Percentiles rank a stretch among this genome's conserved stretches.
These are phyloP conservation scores for Rubroboletus pulcherrimus DNA, from an alignment of 768 basidiomycete species.

Conservation along the genomic window DNA sequence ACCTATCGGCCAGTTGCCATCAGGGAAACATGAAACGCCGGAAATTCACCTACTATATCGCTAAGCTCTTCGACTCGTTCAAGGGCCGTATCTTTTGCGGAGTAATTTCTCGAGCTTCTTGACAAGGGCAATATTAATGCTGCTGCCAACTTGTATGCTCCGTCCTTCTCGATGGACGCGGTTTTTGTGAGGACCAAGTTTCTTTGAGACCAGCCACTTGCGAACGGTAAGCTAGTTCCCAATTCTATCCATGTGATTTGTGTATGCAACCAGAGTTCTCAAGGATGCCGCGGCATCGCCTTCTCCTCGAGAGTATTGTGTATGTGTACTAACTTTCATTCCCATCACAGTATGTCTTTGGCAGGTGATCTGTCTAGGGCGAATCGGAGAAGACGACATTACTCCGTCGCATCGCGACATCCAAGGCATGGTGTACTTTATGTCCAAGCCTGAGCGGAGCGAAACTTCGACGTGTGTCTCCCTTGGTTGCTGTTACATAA, in stretches of 20 bases:
- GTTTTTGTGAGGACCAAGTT: neutral
- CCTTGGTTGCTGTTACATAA: neutral
- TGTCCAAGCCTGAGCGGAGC: neutral
- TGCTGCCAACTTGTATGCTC: neutral
- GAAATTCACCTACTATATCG: slow-evolving; percentile 1
- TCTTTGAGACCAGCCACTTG: neutral
- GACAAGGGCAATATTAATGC: neutral
- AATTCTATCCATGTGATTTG: neutral
- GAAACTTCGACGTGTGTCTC: neutral
- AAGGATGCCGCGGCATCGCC: neutral
- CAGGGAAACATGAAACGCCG: neutral
- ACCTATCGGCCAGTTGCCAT: neutral
- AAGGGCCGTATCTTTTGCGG: neutral
- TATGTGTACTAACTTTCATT: slow-evolving; percentile 7
- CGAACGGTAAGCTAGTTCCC: slow-evolving; percentile 1
- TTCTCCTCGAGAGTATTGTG: neutral
- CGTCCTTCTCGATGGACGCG: neutral
- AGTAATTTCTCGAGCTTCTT: neutral
- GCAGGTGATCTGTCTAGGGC: slow-evolving; percentile 5
- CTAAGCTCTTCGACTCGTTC: neutral
- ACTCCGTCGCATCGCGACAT: neutral
- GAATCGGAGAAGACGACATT: slow-evolving; percentile 5
- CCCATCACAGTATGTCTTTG: slow-evolving; percentile 2
- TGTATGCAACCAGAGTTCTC: neutral
- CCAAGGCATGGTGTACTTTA: neutral